Evolutionary conservation across 2,329 filamentous ascomycete genomes (phyloP), one percentile per base, ranked within the genome.

Genomic region (Fusarium oxysporum): DNA sequence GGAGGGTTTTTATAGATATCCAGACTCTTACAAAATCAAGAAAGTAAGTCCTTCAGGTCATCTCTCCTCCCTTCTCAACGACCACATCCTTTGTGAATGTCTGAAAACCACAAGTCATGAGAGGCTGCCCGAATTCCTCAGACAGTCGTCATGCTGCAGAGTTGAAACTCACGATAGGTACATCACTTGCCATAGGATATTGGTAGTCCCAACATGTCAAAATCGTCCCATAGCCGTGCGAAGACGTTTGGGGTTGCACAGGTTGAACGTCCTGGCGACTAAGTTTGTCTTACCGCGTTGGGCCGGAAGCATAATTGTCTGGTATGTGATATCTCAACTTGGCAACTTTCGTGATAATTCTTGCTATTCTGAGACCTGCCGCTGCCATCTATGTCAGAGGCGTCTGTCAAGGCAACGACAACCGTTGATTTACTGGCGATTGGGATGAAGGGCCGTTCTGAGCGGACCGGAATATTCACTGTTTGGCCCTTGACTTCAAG

Each of bases 281-380:
- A 45, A 51, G 21, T 7, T 33, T 53, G 16, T 33, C 17, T 56
- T 17, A 33, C 38, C 32, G 4, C 8, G 19, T 47, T 14, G 7
- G 17, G 17, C 8, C 32, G 19, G 17, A 40, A 37, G 45, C 32
- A 57, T 54, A 21, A 51, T 12, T 17, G 30, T 60, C 57, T 58
- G 70, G 66, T 63, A 73, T 73, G 66, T 68, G 70, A 73, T 30
- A 40, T 13, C 32, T 43, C 37, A 13, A 32, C 35, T 23, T 23
- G 47, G 32, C 12, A 43, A 38, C 21, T 33, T 14, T 23, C 16
- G 25, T 16, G 41, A n/a, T 9, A 23, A 32, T 13, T 45, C 11
- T 17, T 17, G 13, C 13, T 13, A 33, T 40, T 65, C 8, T 21
- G 23, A 68, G 50, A 69, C 50, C 13, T 37, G 8, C 32, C 1